A percentile compares a stretch with the other conserved stretches of the same genome.
Evolutionary conservation across 2,329 filamentous ascomycete genomes (phyloP).

Genomic region (Diplodia seriata): DNA sequence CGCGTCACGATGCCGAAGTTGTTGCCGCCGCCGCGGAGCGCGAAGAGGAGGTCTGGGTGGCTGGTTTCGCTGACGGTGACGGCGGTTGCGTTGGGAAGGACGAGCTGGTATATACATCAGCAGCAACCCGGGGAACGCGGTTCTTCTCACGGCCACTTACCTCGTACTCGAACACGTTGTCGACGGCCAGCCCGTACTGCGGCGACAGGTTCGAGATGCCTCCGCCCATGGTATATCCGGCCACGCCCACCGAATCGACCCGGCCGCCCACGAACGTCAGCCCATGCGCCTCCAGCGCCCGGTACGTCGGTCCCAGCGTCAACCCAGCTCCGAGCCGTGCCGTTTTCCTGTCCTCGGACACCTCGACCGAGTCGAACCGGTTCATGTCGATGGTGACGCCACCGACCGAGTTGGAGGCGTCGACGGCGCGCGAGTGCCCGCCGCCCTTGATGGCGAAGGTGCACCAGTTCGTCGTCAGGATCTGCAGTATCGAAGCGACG

Average conservation of each 20-base stretch:
- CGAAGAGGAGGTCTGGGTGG: constrained; percentile 44
- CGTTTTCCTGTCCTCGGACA: constrained; percentile 36
- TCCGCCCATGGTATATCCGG: constrained; percentile 33
- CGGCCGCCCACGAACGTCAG: constrained; percentile 31
- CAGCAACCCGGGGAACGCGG: not conserved
- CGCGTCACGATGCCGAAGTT: constrained; percentile 50
- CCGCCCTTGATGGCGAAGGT: constrained; percentile 43
- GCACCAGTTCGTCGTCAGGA: constrained; percentile 35
- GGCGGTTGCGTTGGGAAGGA: not conserved
- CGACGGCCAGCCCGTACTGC: constrained; percentile 1
- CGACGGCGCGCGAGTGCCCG: constrained; percentile 33
- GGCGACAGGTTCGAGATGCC: constrained; percentile 22
- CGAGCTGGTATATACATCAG: not conserved
- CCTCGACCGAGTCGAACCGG: constrained; percentile 35
- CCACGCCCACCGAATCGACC: constrained; percentile 31
- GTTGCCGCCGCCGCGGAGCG: constrained; percentile 47
- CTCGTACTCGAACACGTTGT: constrained; percentile 16
- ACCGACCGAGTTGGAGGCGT: constrained; percentile 38
- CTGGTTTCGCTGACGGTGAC: constrained; percentile 1
- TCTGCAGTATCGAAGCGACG: constrained; percentile 40
- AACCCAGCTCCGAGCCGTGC: constrained; percentile 30
- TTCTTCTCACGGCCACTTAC: not conserved
- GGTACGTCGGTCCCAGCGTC: constrained; percentile 31
- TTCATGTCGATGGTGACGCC: constrained; percentile 45
- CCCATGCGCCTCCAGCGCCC: constrained; percentile 2